Base-by-base conservation (phyloP, 164 flowering plant species). In the Paratinospora sagittata region DNA sequence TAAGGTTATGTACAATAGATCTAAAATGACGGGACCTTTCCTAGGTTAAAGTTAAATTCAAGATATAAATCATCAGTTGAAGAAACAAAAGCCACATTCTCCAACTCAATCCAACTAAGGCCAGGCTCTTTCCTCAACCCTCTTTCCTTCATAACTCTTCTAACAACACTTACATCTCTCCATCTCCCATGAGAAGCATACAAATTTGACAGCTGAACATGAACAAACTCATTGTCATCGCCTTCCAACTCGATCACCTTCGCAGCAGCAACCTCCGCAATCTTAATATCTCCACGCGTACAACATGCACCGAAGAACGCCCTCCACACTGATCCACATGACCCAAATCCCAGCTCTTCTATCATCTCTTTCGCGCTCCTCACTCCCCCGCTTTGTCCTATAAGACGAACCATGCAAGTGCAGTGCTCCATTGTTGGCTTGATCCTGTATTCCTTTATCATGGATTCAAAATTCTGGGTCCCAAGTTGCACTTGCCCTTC, bases 301-400 rank as follows among this genome's bases (percentile, higher is more conserved):
- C 81, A 82, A 78, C 87, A 88, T 14, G 87, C 93, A 70, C 86
- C 81, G 66, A 88, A 84, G 79, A 90, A 69, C 21, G 87, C 81
- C 76, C 73, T 88, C 92, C 95, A 89, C 55, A 83, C 89, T 63
- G 68, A 61, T 16, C 77, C 88, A 75, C 79, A 76, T 0, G 81
- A 77, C n/a, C 72, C 84, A 70, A 83, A 85, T 34, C 89, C 88
- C 23, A 87, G 47, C 39, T 82, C 84, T 68, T 67, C 6, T 74
- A 90, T 86, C 87, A 88, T 78, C 72, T 72, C 73, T 75, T 65
- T 74, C 45, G 87, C 91, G 61, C 70, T 78, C 73, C 73, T 24
- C 10, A 86, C 71, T 67, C 86, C 89, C 66, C 90, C 87, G 52
- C 74, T 74, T 49, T 77, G 85, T 26, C 89, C 87, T 82, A 90